Base-by-base conservation (phyloP, 441 rosid species). In the Eutrema salsugineum region DNA sequence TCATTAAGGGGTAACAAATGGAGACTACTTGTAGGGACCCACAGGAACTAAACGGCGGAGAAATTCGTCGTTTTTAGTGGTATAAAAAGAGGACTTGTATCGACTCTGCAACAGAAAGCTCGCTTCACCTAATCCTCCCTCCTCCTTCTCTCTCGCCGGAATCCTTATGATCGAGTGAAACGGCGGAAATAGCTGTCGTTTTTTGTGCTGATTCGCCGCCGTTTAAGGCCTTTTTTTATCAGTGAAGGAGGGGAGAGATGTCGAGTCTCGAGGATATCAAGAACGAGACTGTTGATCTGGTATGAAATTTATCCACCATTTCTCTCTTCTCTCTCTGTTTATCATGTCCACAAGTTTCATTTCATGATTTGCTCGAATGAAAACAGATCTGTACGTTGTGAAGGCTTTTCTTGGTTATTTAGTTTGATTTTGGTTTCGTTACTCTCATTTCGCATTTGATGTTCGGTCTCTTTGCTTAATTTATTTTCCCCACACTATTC, bases 251-350 rank as follows among this genome's bases (percentile, higher is more conserved):
- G 35, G 2, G 66, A 53, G 68, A 68, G 64, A 68, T 67, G 80
- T 71, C 80, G 68, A 77, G 80, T 78, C 82, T 79, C 51, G 82
- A 79, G 62, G 77, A 79, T 68, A 71, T 79, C 63, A 79, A 75
- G 57, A 79, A 79, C 77, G 82, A 79, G 63, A 75, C 79, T 40
- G 82, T 79, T 54, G 82, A 79, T 75, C 67, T 79, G 82, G 82
- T 79, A 70, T 17, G 12, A 20, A 0, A 2, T 4, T 12, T 11
- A 39, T 3, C 17, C 27, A 27, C 60, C 17, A 27, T 59, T 53
- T 59, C 8, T 2, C 15, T 32, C 2, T n/a, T 19, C 1, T 66
- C 8, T 11, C 35, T 43, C 3, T 63, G 17, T 27, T 36, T 5
- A 65, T 12, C 5, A 66, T 66, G 32, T 32, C 2, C 66, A 58